Conservation (phyloP, 441 rosid genomes). For the Hypseocharis bilobata region DNA sequence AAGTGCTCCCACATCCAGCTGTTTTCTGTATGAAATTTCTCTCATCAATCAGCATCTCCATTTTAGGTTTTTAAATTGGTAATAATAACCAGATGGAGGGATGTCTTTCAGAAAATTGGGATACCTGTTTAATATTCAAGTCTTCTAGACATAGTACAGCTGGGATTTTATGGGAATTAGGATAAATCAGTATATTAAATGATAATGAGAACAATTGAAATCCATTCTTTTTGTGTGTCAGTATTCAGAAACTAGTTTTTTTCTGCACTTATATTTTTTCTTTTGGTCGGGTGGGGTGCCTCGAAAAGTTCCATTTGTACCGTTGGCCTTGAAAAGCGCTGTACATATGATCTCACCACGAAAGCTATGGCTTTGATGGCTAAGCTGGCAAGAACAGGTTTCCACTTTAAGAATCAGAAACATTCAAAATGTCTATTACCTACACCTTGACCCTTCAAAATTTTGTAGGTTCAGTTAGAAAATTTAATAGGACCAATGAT, state of each 20-base stretch:
- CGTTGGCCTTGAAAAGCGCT: no score
- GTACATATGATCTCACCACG: no score
- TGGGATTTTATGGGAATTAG: neutral
- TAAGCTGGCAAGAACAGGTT: neutral
- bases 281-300: neutral
- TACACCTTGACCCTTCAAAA: neutral
- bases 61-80: neutral
- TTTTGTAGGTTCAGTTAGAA: no score
- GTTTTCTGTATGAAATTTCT: slow-evolving; percentile 11
- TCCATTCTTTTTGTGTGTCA: neutral
- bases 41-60: slow-evolving; percentile 7
- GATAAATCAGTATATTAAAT: neutral
- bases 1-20: slow-evolving; percentile 28
- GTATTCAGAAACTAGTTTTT: neutral
- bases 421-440: neutral
- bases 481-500: no score
- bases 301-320: neutral
- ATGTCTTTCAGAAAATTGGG: slow-evolving; percentile 7
- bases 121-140: neutral
- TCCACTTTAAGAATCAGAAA: neutral
- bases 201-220: neutral
- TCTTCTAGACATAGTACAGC: neutral
- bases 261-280: neutral
- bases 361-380: neutral
- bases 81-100: neutral